A percentile compares a stretch with the other conserved stretches of the same genome.
Conservation (phyloP, 768 basidiomycete species). For the Podaxis sp. region DNA sequence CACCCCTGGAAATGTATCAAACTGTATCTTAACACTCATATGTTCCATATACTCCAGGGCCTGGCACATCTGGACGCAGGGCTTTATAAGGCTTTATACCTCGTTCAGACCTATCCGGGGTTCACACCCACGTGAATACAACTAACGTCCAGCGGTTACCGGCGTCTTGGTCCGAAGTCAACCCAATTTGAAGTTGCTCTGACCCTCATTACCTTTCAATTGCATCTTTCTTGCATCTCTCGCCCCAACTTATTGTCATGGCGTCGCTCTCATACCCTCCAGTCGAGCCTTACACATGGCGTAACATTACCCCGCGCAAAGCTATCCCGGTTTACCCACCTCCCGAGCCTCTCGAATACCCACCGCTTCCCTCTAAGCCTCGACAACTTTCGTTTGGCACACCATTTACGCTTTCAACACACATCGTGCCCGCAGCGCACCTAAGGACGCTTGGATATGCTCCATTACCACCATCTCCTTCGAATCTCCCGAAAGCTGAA, state of each 20-base stretch:
- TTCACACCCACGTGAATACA: neutral
- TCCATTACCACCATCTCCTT: conserved; percentile 28
- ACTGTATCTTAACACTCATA: too few relatives aligned
- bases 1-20: too few relatives aligned
- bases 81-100: too few relatives aligned
- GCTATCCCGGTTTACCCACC: conserved; percentile 34
- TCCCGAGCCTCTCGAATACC: conserved; percentile 26
- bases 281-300: conserved; percentile 10
- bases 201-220: neutral
- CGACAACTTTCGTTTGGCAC: conserved; percentile 28
- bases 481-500: conserved; percentile 32
- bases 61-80: neutral
- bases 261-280: conserved; percentile 9
- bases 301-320: conserved; percentile 18
- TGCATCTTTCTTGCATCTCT: neutral
- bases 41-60: neutral
- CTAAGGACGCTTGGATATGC: conserved; percentile 40
- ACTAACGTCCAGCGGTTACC: neutral
- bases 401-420: conserved; percentile 44
- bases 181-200: neutral
- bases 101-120: neutral
- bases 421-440: conserved; percentile 51
- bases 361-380: conserved; percentile 36
- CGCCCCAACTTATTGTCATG: neutral
- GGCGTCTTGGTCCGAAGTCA: neutral